Evolutionary conservation across 371 early-diverging fungal species (phyloP), one percentile per base, ranked within the genome.

Genomic region (Rhizopus sp.): DNA sequence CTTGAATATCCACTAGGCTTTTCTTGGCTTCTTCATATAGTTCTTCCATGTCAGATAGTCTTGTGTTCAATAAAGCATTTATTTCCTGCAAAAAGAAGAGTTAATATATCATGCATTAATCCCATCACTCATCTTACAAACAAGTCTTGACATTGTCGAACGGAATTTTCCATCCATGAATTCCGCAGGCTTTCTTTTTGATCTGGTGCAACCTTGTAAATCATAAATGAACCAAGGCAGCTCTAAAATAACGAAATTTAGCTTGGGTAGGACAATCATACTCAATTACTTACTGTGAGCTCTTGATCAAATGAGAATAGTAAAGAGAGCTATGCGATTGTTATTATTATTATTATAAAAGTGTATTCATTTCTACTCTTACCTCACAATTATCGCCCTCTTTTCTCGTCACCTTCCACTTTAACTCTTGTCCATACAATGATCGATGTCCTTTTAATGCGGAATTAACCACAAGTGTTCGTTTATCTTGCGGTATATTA

Each of bases 71-170:
- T 41, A 52, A 38, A 10, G 40, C 47, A 34, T 48, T 60, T 40
- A 60, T 17, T 35, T 60, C 60, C 30, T 60, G 45, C 10, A 51
- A 52, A 35, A 60, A 46, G 7, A 47, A 5, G 5, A 6, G 38
- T 35, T 39, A 46, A 12, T 46, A 29, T 29, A 16, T 46, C 29
- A 23, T 46, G 29, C 4, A 46, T 46, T 29, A 12, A 7, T 10
- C 5, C 10, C 38, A 29, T 29, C 29, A 8, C 3, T n/a, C 15
- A 10, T 29, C 29, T 46, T 46, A 46, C 46, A 46, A 29, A 46
- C 29, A 46, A 23, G 15, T 46, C 46, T 46, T 29, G 46, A 23
- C 29, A 46, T 29, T 15, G 46, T 29, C 15, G 29, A 7, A 46
- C 46, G 29, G 46, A 46, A 23, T 46, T 17, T 46, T 46, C 15